Evolutionary conservation across 805 yeast species (phyloP), one percentile per base, ranked within the genome.

Genomic region (Ogataea sp.): DNA sequence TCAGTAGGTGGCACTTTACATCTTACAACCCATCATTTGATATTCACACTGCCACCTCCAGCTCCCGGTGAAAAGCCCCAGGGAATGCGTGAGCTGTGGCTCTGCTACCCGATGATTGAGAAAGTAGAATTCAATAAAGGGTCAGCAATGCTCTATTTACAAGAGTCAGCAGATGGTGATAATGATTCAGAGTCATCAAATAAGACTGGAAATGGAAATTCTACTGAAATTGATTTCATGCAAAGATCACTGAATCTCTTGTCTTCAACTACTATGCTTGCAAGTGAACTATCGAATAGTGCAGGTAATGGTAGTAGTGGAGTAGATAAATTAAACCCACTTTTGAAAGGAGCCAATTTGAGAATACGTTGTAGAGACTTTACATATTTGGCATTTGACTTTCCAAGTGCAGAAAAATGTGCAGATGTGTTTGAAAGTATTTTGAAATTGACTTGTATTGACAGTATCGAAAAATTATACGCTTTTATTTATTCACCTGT

Each of bases 401-500:
- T 93, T 54, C 56, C 56, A 18, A 68, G 71, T 48, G 80, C 77
- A 30, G 46, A 56, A 8, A 68, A 74, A 25, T 83, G 94, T 41
- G 64, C 65, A 24, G 90, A 82, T 39, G 95, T 80, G 1, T 86
- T 71, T 55, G 83, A 80, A 29, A 77, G 84, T 40, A 67, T 93
- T 37, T 71, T 81, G 64, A 73, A 71, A 36, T 65, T 85, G 34
- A 80, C 90, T 1, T 67, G 80, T 49, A 50, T 80, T 48, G 49
- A 75, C 33, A 60, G 64, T 45, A 50, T 77, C 32, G 67, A 73
- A 35, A 65, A 75, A 51, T 70, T 89, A 24, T 90, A 90, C 56
- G 97, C 97, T 1, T 90, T 76, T 53, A 72, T 76, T 36, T 90
- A 90, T 55, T 67, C 71, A 18, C 93, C 96, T 7, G 85, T 85